phyloP scores from a whole-genome alignment of 441 rosid genomes.

The Brassica hybrid region DNA sequence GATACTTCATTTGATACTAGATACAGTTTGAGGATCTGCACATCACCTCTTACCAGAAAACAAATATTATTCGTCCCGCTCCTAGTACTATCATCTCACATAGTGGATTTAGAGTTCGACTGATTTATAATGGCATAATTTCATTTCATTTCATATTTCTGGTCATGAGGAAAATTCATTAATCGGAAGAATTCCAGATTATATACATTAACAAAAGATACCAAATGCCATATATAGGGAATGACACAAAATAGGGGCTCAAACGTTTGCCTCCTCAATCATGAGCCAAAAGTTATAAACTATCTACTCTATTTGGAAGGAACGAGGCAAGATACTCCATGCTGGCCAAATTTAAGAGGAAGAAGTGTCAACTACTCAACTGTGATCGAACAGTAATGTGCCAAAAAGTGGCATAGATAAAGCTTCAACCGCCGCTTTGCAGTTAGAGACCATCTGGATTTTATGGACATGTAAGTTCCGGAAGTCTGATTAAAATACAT shows the following conservation, averaged over 20 bases:
- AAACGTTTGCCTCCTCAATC: background rate
- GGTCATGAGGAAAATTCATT: background rate
- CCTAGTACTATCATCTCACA: background rate
- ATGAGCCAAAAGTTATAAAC: background rate
- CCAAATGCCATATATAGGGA: background rate
- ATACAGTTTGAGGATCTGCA: background rate
- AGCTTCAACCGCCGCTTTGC: conserved; percentile 10
- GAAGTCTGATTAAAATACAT: background rate
- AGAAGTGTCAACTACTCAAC: background rate
- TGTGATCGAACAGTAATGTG: background rate
- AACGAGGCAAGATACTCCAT: background rate
- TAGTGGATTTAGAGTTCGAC: background rate
- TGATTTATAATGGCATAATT: background rate
- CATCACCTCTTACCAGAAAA: background rate
- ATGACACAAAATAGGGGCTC: background rate
- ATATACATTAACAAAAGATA: too few relatives aligned
- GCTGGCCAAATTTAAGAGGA: background rate
- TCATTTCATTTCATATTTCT: background rate
- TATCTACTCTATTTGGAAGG: background rate
- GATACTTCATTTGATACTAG: background rate
- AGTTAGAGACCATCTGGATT: too few relatives aligned
- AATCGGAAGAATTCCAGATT: too few relatives aligned
- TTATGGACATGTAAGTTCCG: background rate
- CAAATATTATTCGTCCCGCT: background rate
- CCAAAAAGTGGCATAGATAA: background rate